Percentiles rank a stretch among this genome's conserved stretches.
phyloP scores from a whole-genome alignment of 192 early-diverging fungal genomes.

The Cetraspora pellucida region DNA sequence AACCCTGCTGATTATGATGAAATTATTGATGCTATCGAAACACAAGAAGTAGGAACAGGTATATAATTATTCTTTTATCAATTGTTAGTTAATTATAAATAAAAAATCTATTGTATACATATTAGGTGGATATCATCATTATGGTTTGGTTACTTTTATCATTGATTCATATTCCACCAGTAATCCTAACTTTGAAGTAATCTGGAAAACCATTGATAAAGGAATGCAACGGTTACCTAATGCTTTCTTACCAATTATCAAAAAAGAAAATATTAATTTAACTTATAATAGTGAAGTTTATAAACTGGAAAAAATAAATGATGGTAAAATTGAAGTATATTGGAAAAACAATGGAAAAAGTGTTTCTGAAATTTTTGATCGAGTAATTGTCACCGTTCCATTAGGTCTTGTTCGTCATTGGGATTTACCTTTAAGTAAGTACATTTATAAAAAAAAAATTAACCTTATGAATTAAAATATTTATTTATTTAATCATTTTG shows the following conservation, averaged over 20 bases:
- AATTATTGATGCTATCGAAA: slow-evolving; percentile 5
- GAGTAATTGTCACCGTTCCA: slow-evolving; percentile 38
- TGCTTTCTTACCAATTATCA: slow-evolving; percentile 32
- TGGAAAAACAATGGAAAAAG: slow-evolving; percentile 29
- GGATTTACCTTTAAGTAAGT: slow-evolving; percentile 37
- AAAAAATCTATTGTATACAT: too few species aligned
- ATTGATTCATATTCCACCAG: slow-evolving; percentile 24
- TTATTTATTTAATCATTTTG: too few species aligned
- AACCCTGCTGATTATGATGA: background rate
- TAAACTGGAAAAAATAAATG: slow-evolving; percentile 18
- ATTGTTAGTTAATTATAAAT: too few species aligned
- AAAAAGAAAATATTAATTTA: slow-evolving; percentile 24
- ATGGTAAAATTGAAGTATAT: slow-evolving; percentile 32
- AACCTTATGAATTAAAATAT: too few species aligned
- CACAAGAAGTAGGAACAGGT: background rate
- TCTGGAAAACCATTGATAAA: slow-evolving; percentile 35
- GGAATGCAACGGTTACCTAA: slow-evolving; percentile 40
- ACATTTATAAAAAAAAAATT: background rate
- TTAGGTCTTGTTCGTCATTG: slow-evolving; percentile 38
- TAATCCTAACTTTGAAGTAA: background rate
- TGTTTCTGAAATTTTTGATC: slow-evolving; percentile 21
- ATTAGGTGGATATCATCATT: too few species aligned
- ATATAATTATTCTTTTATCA: background rate
- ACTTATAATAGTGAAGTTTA: slow-evolving; percentile 31
- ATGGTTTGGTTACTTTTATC: background rate